Conservation (phyloP, 768 basidiomycete genomes). For the Boletus subcaerulescens region DNA sequence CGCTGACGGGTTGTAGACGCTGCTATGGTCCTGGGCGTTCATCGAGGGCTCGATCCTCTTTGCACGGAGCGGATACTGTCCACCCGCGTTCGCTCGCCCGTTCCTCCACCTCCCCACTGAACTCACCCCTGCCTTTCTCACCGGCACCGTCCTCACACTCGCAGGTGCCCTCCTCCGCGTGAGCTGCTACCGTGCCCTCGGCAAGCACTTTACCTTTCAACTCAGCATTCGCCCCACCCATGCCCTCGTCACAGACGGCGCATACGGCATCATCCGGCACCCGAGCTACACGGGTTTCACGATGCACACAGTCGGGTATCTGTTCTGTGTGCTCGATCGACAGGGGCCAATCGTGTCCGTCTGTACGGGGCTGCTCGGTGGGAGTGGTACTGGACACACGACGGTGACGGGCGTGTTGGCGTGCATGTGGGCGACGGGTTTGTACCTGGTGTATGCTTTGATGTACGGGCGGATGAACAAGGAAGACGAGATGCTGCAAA, state of each 20-base stretch:
- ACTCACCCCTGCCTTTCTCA: constrained; percentile 5
- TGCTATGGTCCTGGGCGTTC: constrained; percentile 1
- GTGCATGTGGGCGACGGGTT: not conserved
- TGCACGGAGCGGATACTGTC: not conserved
- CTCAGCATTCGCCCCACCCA: constrained; percentile 16
- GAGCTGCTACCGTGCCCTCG: constrained; percentile 20
- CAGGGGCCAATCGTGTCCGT: constrained; percentile 1
- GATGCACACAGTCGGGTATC: not conserved
- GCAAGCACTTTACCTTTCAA: constrained; percentile 24
- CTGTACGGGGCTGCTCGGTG: not conserved
- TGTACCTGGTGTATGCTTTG: not conserved
- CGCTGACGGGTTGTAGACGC: not conserved
- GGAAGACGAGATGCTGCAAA: constrained; percentile 28
- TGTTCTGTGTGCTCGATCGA: constrained; percentile 6
- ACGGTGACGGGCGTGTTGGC: not conserved
- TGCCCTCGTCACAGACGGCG: constrained; percentile 23
- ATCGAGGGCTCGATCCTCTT: constrained; percentile 3
- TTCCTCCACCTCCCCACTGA: not conserved
- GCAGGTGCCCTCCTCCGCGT: constrained; percentile 13
- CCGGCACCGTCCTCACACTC: constrained; percentile 3
- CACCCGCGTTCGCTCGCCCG: not conserved
- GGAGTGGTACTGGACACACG: not conserved
- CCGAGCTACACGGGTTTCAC: constrained; percentile 26
- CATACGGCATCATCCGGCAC: constrained; percentile 28
- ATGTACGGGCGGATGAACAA: constrained; percentile 15